Conservation (phyloP, 2,329 filamentous ascomycete genomes). For the Fusarium mundagurra region DNA sequence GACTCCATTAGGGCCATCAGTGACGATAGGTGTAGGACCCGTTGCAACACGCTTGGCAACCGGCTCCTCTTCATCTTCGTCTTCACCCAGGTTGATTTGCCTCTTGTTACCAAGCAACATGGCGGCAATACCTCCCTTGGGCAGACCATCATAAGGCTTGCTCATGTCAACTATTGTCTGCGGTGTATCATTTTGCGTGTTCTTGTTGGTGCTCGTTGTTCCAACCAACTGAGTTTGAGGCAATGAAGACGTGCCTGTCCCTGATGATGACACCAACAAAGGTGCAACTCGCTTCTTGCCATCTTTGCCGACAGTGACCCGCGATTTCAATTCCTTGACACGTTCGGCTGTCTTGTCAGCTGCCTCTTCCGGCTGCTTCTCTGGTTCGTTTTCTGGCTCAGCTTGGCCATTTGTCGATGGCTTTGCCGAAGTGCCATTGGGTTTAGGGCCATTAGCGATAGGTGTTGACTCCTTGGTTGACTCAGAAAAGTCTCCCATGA, state of each 20-base stretch:
- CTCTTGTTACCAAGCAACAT: constrained; percentile 94
- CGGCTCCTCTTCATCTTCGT: constrained; percentile 76
- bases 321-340: constrained; percentile 77
- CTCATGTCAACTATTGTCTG: constrained; percentile 89
- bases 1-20: constrained; percentile 80
- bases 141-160: constrained; percentile 92
- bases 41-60: constrained; percentile 63
- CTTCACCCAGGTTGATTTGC: constrained; percentile 77
- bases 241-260: constrained; percentile 85
- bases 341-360: constrained; percentile 64
- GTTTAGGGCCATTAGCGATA: constrained; percentile 63
- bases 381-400: constrained; percentile 49
- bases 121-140: constrained; percentile 85
- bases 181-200: constrained; percentile 74
- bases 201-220: constrained; percentile 70
- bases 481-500: constrained; percentile 85
- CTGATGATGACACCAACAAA: constrained; percentile 88
- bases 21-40: constrained; percentile 78
- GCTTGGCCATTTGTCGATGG: constrained; percentile 52
- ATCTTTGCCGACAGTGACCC: constrained; percentile 94
- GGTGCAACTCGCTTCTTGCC: constrained; percentile 96
- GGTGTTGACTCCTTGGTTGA: constrained; percentile 62
- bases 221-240: constrained; percentile 90
- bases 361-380: constrained; percentile 56
- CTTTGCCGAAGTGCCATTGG: constrained; percentile 49